Evolutionary conservation across 2,329 filamentous ascomycete genomes (phyloP).

Genomic region (Fusarium sp.): DNA sequence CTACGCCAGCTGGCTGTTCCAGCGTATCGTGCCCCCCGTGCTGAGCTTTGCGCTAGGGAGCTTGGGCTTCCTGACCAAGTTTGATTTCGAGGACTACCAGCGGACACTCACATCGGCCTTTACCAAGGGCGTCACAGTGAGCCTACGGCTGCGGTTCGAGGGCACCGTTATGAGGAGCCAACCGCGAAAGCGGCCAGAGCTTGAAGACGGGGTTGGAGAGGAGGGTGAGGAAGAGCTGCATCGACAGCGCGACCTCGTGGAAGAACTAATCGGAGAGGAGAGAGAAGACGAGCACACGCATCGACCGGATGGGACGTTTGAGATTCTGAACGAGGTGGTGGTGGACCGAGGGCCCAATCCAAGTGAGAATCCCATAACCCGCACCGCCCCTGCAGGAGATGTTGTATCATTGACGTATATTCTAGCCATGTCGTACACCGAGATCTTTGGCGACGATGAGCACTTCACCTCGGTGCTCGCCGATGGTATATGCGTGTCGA

Average conservation of each 20-base stretch:
- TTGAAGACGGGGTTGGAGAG: conserved; percentile 41
- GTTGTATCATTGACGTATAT: conserved; percentile 11
- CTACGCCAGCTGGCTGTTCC: conserved; percentile 96
- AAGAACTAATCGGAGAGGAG: conserved; percentile 90
- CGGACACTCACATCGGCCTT: conserved; percentile 78
- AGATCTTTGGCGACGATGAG: conserved; percentile 94
- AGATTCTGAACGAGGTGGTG: conserved; percentile 97
- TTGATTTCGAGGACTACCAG: conserved; percentile 84
- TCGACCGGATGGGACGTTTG: conserved; percentile 82
- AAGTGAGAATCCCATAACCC: conserved; percentile 65
- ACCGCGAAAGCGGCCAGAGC: conserved; percentile 50
- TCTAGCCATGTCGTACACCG: conserved; percentile 87
- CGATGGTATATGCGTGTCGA: conserved; percentile 93
- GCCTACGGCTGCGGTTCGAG: conserved; percentile 88
- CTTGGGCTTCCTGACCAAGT: conserved; percentile 94
- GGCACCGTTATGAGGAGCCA: conserved; percentile 90
- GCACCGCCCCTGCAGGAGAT: background rate
- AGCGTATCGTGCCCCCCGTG: conserved; percentile 92
- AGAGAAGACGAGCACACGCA: conserved; percentile 87
- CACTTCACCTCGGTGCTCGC: conserved; percentile 95
- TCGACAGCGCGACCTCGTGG: conserved; percentile 76
- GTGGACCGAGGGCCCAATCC: conserved; percentile 93
- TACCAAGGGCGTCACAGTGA: conserved; percentile 86
- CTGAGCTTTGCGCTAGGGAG: conserved; percentile 92
- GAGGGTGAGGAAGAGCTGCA: conserved; percentile 53